phyloP scores from a whole-genome alignment of 371 early-diverging fungal genomes.

The Rhizopus arrhizus region DNA sequence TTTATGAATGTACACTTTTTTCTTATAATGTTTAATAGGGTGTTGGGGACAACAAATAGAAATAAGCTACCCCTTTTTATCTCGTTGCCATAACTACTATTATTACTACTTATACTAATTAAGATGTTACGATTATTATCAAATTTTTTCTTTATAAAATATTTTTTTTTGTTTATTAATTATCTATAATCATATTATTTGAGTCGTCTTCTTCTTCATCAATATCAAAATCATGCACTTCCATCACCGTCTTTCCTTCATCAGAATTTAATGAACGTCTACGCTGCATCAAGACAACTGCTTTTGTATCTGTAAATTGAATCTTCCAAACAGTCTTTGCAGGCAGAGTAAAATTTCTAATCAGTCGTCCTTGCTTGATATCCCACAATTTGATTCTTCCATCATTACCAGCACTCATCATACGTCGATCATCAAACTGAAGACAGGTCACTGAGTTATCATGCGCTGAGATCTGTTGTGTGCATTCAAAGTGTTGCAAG shows the following conservation, averaged over 20 bases:
- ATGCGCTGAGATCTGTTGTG: constrained; percentile 76
- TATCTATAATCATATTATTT: constrained; percentile 31
- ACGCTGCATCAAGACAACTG: constrained; percentile 64
- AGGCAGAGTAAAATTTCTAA: constrained; percentile 65
- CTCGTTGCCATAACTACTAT: constrained; percentile 1
- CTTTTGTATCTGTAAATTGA: constrained; percentile 64
- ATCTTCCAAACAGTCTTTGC: constrained; percentile 68
- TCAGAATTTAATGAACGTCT: constrained; percentile 34
- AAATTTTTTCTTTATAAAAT: not conserved
- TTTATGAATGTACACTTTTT: not conserved
- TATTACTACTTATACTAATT: not conserved
- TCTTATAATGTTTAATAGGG: constrained; percentile 8
- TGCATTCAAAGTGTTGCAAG: constrained; percentile 66
- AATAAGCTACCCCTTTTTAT: not conserved
- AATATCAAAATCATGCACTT: constrained; percentile 54
- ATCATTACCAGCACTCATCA: constrained; percentile 85
- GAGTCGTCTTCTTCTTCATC: constrained; percentile 27
- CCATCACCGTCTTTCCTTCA: constrained; percentile 51
- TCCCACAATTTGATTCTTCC: constrained; percentile 89
- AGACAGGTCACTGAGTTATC: constrained; percentile 85
- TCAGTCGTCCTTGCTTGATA: constrained; percentile 70
- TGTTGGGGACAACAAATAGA: constrained; percentile 14
- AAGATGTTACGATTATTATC: not conserved
- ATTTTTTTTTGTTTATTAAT: constrained; percentile 3
- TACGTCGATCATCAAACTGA: constrained; percentile 80